Evolutionary conservation across 2,329 filamentous ascomycete genomes (phyloP).

Genomic region (Colletotrichum truncatum): DNA sequence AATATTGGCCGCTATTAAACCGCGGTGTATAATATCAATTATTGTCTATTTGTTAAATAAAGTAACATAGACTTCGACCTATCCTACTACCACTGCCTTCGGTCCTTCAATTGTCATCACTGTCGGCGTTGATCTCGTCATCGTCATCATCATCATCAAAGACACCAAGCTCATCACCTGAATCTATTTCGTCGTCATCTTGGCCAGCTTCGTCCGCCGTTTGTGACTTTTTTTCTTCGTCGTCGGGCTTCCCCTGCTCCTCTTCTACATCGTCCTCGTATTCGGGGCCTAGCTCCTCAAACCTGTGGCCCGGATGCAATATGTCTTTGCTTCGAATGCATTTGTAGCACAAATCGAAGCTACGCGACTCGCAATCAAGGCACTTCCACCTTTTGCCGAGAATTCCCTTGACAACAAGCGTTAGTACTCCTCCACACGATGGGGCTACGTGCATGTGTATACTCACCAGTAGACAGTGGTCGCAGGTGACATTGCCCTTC

Average conservation of each 20-base stretch:
- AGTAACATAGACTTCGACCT: too few species aligned
- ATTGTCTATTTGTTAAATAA: too few species aligned
- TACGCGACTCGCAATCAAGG: not conserved
- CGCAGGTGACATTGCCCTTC: not conserved
- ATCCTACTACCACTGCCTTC: too few species aligned
- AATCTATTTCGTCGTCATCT: not conserved
- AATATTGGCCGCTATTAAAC: too few species aligned
- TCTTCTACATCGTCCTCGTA: too few species aligned
- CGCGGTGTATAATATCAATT: too few species aligned
- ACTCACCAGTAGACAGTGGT: slow-evolving; percentile 6
- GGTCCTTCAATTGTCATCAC: not conserved
- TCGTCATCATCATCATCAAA: too few species aligned
- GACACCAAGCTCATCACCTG: not conserved
- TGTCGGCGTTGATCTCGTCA: not conserved
- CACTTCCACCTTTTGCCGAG: not conserved
- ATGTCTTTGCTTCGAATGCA: not conserved
- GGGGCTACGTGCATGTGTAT: not conserved
- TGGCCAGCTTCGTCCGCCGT: not conserved
- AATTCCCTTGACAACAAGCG: not conserved
- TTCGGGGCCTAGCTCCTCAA: not conserved
- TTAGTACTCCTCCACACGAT: not conserved
- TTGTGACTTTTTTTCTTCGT: not conserved
- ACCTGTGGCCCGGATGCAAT: not conserved
- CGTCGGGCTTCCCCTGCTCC: not conserved
- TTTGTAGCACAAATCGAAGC: slow-evolving; percentile 6